Percentiles rank a stretch among this genome's conserved stretches.
Conservation (phyloP, 2,329 filamentous ascomycete genomes). For the Diaporthe sp. region DNA sequence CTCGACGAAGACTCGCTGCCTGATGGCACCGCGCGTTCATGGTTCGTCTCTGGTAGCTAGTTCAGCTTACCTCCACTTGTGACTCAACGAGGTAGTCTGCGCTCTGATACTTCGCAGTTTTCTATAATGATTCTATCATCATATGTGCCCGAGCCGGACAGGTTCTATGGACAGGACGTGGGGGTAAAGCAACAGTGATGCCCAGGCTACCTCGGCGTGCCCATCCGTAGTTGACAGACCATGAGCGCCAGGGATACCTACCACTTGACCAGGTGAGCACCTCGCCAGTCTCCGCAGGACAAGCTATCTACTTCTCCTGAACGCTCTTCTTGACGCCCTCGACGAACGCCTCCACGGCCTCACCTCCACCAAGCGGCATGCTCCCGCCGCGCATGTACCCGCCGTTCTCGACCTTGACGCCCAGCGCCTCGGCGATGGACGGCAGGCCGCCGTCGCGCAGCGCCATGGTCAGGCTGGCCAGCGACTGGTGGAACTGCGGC, state of each 20-base stretch:
- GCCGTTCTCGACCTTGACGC: constrained; percentile 85
- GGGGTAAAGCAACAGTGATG: background rate
- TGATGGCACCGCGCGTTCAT: background rate
- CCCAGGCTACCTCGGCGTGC: background rate
- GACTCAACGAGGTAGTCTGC: background rate
- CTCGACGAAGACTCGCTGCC: background rate
- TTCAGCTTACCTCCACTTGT: background rate
- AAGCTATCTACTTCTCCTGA: constrained; percentile 58
- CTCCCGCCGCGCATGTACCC: constrained; percentile 83
- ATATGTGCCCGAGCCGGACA: background rate
- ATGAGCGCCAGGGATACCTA: background rate
- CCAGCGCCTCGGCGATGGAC: constrained; percentile 88
- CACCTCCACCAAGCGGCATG: constrained; percentile 88
- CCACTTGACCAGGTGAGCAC: background rate
- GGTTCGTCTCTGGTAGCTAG: background rate
- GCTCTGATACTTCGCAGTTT: background rate
- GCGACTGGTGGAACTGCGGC: constrained; percentile 90
- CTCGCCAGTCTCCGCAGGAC: background rate
- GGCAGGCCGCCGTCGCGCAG: constrained; percentile 91
- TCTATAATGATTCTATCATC: constrained; percentile 25
- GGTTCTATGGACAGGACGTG: background rate
- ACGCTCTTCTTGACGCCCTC: constrained; percentile 88
- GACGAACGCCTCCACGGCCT: constrained; percentile 92
- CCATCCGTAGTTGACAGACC: background rate
- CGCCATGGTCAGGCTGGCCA: constrained; percentile 88